phyloP scores from a whole-genome alignment of 208 protist species.

The Willaertia magna region DNA sequence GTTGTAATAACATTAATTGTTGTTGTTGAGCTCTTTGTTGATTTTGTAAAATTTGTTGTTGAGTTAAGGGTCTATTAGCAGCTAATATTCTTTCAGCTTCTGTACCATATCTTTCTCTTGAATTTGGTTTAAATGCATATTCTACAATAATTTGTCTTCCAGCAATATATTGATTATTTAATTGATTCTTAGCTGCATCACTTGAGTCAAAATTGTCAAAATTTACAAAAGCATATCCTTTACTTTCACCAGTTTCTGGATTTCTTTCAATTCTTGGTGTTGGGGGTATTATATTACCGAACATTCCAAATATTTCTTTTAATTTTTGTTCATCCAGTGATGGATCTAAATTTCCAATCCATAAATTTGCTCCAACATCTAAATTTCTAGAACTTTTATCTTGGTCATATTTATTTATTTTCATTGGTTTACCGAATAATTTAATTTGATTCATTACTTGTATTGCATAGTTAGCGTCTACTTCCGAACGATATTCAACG shows the following conservation, averaged over 20 bases:
- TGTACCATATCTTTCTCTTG: constrained; percentile 55
- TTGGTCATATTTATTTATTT: constrained; percentile 43
- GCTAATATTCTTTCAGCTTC: constrained; percentile 25
- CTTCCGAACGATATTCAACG: constrained; percentile 68
- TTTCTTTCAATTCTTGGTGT: constrained; percentile 63
- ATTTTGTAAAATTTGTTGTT: not conserved
- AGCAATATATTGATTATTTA: constrained; percentile 66
- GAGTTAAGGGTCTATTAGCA: not conserved
- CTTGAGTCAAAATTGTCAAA: constrained; percentile 70
- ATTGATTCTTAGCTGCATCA: constrained; percentile 58
- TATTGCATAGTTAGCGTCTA: constrained; percentile 77
- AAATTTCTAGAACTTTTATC: constrained; percentile 24
- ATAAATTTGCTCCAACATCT: constrained; percentile 79
- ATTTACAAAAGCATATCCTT: constrained; percentile 72
- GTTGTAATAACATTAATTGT: too few species aligned
- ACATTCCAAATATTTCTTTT: constrained; percentile 62
- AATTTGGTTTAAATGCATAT: constrained; percentile 76
- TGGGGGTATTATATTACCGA: constrained; percentile 53
- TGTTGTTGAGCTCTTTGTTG: not conserved
- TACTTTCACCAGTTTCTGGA: constrained; percentile 39
- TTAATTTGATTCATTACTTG: constrained; percentile 77
- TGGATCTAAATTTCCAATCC: constrained; percentile 70
- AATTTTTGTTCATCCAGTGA: constrained; percentile 68
- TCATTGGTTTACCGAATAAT: constrained; percentile 65
- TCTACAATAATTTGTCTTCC: constrained; percentile 56